These are phyloP conservation scores for Verticillium albo-atrum DNA, from an alignment of 2,329 filamentous ascomycete species.

Conservation along the genomic window DNA sequence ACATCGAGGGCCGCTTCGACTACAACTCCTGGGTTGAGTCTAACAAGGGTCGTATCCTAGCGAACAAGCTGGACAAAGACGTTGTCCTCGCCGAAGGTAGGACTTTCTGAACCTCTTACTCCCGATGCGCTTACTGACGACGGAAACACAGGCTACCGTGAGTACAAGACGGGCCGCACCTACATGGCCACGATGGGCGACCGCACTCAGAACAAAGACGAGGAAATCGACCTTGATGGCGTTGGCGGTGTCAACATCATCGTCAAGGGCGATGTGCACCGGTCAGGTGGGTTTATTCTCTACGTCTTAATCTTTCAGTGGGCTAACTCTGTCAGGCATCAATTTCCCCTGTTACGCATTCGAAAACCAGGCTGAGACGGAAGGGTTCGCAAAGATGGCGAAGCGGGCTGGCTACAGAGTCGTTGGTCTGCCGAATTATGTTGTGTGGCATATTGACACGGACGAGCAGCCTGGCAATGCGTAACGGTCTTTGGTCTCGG, in stretches of 20 bases:
- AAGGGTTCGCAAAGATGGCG: constrained; percentile 98
- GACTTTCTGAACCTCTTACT: neutral
- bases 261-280: constrained; percentile 95
- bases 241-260: constrained; percentile 97
- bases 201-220: constrained; percentile 86
- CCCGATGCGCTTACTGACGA: constrained; percentile 11
- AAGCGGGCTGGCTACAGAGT: constrained; percentile 93
- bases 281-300: constrained; percentile 62
- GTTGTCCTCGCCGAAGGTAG: constrained; percentile 85
- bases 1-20: constrained; percentile 96
- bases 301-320: neutral
- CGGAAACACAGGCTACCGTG: constrained; percentile 69
- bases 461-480: constrained; percentile 86
- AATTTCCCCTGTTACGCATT: constrained; percentile 97
- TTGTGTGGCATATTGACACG: constrained; percentile 98
- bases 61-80: constrained; percentile 70
- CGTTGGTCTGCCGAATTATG: constrained; percentile 89
- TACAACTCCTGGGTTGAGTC: constrained; percentile 99
- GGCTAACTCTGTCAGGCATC: constrained; percentile 57
- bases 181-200: constrained; percentile 92
- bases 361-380: constrained; percentile 97
- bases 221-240: constrained; percentile 88
- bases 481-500: constrained; percentile 22
- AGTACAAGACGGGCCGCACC: constrained; percentile 84
- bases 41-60: constrained; percentile 72